Percentiles rank a stretch among this genome's conserved stretches.
Conservation (phyloP, 2,329 filamentous ascomycete genomes). For the Ophiostoma piceae region DNA sequence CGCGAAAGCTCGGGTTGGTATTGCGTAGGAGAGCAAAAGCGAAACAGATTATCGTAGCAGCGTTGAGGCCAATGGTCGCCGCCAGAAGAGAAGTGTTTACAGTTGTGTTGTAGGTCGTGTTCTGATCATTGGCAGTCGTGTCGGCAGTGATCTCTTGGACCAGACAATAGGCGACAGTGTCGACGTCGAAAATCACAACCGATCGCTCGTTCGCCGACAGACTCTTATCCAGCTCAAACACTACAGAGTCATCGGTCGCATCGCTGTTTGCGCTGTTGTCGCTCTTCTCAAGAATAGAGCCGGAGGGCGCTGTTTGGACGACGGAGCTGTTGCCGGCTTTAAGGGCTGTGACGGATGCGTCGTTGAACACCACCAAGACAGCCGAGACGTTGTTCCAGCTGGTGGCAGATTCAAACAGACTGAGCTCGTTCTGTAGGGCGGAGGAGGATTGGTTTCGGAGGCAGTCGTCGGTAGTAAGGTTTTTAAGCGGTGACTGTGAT, state of each 20-base stretch:
- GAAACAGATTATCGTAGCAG: slow-evolving; percentile 34
- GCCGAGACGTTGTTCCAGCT: slow-evolving; percentile 13
- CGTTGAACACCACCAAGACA: slow-evolving; percentile 16
- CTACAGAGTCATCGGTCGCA: neutral
- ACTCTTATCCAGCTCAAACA: neutral
- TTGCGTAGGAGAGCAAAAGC: slow-evolving; percentile 29
- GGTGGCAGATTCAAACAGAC: neutral
- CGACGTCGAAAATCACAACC: neutral
- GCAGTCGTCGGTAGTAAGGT: neutral
- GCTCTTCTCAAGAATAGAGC: neutral
- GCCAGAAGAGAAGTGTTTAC: slow-evolving; percentile 43
- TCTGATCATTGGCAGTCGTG: neutral
- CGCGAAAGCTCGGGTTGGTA: slow-evolving; percentile 32
- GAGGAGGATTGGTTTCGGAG: neutral
- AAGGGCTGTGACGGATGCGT: slow-evolving; percentile 18
- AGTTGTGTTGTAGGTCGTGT: slow-evolving; percentile 32
- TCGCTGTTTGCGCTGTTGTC: neutral
- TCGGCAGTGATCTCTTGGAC: neutral
- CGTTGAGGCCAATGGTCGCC: slow-evolving; percentile 41
- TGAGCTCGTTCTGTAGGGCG: neutral
- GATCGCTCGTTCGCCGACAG: neutral
- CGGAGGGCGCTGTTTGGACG: neutral
- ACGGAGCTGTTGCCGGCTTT: neutral
- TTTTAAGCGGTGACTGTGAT: slow-evolving; percentile 11
- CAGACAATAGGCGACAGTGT: neutral